phyloP scores from a whole-genome alignment of 2,329 filamentous ascomycete species.

The Colletotrichum musae region DNA sequence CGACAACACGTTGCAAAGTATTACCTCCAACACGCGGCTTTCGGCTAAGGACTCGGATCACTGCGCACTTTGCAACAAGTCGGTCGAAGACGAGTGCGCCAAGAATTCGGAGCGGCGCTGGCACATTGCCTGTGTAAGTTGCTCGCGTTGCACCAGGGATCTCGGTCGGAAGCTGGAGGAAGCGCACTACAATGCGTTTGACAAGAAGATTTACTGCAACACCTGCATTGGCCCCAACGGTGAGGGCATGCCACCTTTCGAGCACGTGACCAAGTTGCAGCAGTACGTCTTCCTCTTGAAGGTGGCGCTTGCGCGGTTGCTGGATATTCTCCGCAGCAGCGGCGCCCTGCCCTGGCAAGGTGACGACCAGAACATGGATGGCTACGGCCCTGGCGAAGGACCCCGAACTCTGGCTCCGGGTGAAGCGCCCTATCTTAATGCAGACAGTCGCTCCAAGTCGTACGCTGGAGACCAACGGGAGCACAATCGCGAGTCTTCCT shows the following conservation, averaged over 20 bases:
- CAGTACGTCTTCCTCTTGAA: conserved; percentile 95
- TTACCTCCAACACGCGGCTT: conserved; percentile 74
- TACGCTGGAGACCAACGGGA: conserved; percentile 75
- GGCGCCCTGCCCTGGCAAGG: conserved; percentile 84
- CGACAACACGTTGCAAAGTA: conserved; percentile 78
- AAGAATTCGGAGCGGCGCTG: conserved; percentile 82
- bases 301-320: conserved; percentile 89
- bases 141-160: conserved; percentile 75
- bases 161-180: conserved; percentile 78
- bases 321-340: conserved; percentile 88
- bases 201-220: conserved; percentile 79
- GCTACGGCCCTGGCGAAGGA: conserved; percentile 77
- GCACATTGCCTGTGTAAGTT: conserved; percentile 87
- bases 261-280: conserved; percentile 85
- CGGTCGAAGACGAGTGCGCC: conserved; percentile 95
- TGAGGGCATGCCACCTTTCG: conserved; percentile 70
- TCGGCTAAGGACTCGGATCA: conserved; percentile 87
- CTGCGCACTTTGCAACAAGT: conserved; percentile 84
- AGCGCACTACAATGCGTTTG: conserved; percentile 78
- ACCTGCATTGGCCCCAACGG: conserved; percentile 73
- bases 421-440: conserved; percentile 64
- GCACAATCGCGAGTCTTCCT: conserved; percentile 79
- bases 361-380: conserved; percentile 78
- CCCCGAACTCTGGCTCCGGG: conserved; percentile 34
- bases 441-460: conserved; percentile 81